Evolutionary conservation across 495 filamentous ascomycete genomes (phyloP).

Genomic region (Melanomma pulvis-pyrius): DNA sequence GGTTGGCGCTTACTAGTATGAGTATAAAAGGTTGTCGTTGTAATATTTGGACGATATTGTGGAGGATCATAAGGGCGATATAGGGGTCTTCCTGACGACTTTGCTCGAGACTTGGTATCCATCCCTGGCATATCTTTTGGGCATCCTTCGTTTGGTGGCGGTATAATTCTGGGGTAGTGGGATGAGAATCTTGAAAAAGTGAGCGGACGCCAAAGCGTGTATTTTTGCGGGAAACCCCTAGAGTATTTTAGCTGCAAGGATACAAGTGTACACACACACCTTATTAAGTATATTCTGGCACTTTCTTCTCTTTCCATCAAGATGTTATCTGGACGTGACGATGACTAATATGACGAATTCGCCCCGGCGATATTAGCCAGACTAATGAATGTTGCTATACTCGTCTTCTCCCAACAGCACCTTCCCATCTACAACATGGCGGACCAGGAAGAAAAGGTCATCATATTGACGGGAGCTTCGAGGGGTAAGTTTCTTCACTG

Average conservation of each 20-base stretch:
- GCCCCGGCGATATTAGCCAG: not conserved
- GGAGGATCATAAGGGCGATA: not conserved
- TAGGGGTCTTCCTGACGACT: not conserved
- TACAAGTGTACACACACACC: not conserved
- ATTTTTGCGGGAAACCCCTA: not conserved
- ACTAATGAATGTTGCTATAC: not conserved
- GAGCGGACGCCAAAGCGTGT: not conserved
- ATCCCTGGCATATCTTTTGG: not conserved
- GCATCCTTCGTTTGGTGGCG: not conserved
- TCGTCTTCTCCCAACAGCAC: not conserved
- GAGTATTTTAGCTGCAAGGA: not conserved
- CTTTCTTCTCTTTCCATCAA: not conserved
- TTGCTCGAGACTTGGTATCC: not conserved
- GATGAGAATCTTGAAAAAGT: not conserved
- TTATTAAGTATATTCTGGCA: not conserved
- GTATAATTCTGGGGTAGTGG: not conserved
- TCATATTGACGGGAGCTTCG: slow-evolving; percentile 67
- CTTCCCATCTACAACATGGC: slow-evolving; percentile 7
- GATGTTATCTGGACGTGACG: no score
- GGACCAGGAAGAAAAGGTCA: slow-evolving; percentile 51
- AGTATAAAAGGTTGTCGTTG: not conserved
- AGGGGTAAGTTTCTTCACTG: slow-evolving; percentile 49
- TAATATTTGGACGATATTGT: not conserved
- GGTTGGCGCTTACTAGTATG: slow-evolving; percentile 52
- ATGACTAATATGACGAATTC: slow-evolving; percentile 7